Conservation (phyloP, 2,329 filamentous ascomycete species). For the Fusarium solani-melongenae region DNA sequence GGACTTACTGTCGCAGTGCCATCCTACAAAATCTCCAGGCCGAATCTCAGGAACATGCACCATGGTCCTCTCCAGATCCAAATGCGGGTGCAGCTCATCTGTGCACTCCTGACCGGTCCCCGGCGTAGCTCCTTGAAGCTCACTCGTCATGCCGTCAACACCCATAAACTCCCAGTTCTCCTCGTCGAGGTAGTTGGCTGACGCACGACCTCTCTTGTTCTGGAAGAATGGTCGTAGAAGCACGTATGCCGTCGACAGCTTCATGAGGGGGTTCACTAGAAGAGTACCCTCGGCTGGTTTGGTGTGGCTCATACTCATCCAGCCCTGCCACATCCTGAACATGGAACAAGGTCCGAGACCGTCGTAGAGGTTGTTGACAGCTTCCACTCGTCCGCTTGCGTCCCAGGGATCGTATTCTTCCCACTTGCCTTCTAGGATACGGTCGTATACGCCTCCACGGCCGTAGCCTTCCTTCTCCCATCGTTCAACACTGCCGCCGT, state of each 20-base stretch:
- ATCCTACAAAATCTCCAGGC: conserved; percentile 83
- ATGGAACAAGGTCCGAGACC: conserved; percentile 85
- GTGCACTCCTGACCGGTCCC: conserved; percentile 78
- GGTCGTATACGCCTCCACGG: conserved; percentile 74
- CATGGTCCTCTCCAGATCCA: conserved; percentile 75
- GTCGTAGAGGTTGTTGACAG: conserved; percentile 80
- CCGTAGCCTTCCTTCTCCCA: conserved; percentile 80
- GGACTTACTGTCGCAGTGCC: conserved; percentile 79
- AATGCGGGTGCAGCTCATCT: conserved; percentile 75
- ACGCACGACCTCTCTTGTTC: conserved; percentile 49
- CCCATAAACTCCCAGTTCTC: conserved; percentile 70
- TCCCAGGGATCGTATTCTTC: conserved; percentile 88
- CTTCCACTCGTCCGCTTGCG: conserved; percentile 73
- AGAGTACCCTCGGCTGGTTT: conserved; percentile 82
- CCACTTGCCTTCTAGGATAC: conserved; percentile 80
- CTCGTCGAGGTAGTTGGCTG: conserved; percentile 56
- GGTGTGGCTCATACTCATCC: conserved; percentile 82
- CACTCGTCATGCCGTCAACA: conserved; percentile 59
- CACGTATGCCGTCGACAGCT: conserved; percentile 80
- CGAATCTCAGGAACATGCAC: conserved; percentile 74
- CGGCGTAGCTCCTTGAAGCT: conserved; percentile 77
- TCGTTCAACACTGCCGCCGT: conserved; percentile 79
- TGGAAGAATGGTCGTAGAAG: conserved; percentile 88
- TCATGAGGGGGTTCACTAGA: conserved; percentile 82
- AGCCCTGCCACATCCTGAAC: conserved; percentile 91